Percentiles rank a stretch among this genome's conserved stretches.
Conservation (phyloP, 2,329 filamentous ascomycete species). For the Phaeosphaeriaceae sp. region DNA sequence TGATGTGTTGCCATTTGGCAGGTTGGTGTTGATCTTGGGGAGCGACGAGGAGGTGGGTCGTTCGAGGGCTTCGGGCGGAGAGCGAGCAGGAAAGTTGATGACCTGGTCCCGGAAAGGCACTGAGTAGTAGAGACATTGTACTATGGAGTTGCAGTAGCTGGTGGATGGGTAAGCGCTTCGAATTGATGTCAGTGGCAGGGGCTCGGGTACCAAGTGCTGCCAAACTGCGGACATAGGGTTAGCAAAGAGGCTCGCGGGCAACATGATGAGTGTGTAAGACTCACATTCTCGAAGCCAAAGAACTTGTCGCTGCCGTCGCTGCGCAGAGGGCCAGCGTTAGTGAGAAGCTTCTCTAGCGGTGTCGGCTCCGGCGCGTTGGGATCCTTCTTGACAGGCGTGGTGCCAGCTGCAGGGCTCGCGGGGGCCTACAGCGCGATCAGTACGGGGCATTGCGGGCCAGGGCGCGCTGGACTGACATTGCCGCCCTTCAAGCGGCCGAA, state of each 20-base stretch:
- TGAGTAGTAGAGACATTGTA: constrained; percentile 97
- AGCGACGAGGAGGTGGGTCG: constrained; percentile 58
- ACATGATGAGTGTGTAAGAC: constrained; percentile 45
- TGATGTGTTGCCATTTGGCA: constrained; percentile 41
- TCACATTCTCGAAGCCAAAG: constrained; percentile 96
- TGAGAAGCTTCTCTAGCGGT: constrained; percentile 77
- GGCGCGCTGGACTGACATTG: constrained; percentile 48
- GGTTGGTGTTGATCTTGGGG: constrained; percentile 49
- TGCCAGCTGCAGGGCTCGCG: constrained; percentile 54
- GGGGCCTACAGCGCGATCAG: constrained; percentile 51
- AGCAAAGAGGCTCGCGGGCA: constrained; percentile 22
- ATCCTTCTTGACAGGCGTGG: constrained; percentile 65
- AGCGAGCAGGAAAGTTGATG: constrained; percentile 82
- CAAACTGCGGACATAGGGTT: constrained; percentile 69
- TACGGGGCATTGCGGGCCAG: constrained; percentile 28
- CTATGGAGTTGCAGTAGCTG: constrained; percentile 98
- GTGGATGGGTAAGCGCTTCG: constrained; percentile 14
- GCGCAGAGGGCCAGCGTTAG: constrained; percentile 81
- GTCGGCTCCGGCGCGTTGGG: constrained; percentile 63
- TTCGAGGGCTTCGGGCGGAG: constrained; percentile 70
- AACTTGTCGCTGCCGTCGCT: constrained; percentile 96
- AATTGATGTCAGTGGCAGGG: constrained; percentile 7
- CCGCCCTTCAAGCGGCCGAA: constrained; percentile 61
- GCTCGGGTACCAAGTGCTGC: constrained; percentile 85
- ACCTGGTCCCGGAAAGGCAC: constrained; percentile 92